Percentiles rank a stretch among this genome's conserved stretches.
These are phyloP conservation scores for Citrus reticulata DNA, from an alignment of 345 rosid genomes.

Conservation along the genomic window DNA sequence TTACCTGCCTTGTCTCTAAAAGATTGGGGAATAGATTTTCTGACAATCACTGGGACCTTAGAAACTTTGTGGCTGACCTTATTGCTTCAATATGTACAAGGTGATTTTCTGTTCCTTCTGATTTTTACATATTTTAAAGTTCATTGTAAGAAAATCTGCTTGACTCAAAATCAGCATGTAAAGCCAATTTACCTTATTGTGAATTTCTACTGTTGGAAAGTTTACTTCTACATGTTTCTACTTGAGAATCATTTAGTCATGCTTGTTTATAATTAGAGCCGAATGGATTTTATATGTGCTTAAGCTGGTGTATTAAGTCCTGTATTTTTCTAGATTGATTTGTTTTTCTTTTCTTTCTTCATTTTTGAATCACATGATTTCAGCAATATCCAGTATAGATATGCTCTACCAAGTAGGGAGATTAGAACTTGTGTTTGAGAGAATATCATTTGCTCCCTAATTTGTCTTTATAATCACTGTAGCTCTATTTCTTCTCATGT, in stretches of 20 bases:
- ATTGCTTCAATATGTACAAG: conserved; percentile 73
- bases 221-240: not conserved
- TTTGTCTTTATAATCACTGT: conserved; percentile 6
- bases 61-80: conserved; percentile 64
- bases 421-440: not conserved
- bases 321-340: not conserved
- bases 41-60: conserved; percentile 81
- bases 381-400: not conserved
- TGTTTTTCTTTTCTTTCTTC: not conserved
- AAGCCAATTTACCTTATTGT: not conserved
- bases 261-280: not conserved
- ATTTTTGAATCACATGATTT: not conserved
- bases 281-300: not conserved
- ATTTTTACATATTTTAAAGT: not conserved
- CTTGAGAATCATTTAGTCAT: not conserved
- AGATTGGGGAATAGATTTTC: conserved; percentile 58
- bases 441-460: not conserved
- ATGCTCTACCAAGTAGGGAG: not conserved
- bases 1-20: conserved; percentile 77
- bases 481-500: conserved; percentile 7
- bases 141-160: not conserved
- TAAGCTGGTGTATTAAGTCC: not conserved
- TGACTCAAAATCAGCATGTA: not conserved
- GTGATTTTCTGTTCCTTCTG: conserved; percentile 23
- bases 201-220: not conserved